Percentiles rank a stretch among this genome's conserved stretches.
Conservation (phyloP, 371 early-diverging fungal genomes). For the Mucor racemosus region DNA sequence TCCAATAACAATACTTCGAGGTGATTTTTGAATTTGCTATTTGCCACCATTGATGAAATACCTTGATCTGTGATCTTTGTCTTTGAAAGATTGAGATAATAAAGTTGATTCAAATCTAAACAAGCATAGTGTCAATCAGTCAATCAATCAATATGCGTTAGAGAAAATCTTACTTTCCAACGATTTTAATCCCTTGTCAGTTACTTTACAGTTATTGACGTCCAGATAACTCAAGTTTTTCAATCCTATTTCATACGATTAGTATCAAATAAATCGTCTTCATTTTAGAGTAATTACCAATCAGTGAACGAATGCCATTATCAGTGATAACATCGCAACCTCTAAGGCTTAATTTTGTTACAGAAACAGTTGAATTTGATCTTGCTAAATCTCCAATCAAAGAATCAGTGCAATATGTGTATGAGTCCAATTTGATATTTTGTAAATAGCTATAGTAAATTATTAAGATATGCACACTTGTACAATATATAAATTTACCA, state of each 20-base stretch:
- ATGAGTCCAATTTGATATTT: constrained; percentile 39
- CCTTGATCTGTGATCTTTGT: constrained; percentile 46
- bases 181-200: constrained; percentile 41
- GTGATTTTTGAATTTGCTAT: constrained; percentile 24
- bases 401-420: constrained; percentile 48
- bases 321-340: constrained; percentile 53
- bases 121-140: not conserved
- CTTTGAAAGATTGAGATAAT: constrained; percentile 39
- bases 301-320: constrained; percentile 35
- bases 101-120: constrained; percentile 31
- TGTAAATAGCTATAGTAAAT: constrained; percentile 37
- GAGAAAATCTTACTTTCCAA: constrained; percentile 31
- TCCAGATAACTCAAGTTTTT: constrained; percentile 44
- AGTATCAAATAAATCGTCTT: not conserved
- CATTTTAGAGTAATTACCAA: constrained; percentile 26
- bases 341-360: constrained; percentile 35
- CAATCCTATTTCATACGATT: constrained; percentile 24
- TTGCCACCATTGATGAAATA: constrained; percentile 19
- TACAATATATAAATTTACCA: constrained; percentile 29
- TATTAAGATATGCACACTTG: not conserved
- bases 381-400: constrained; percentile 35
- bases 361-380: constrained; percentile 33
- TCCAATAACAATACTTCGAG: constrained; percentile 33
- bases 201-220: constrained; percentile 46
- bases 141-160: too few species aligned